These are phyloP conservation scores for Sistotremastrum suecicum DNA, from an alignment of 768 basidiomycete species.

Conservation along the genomic window DNA sequence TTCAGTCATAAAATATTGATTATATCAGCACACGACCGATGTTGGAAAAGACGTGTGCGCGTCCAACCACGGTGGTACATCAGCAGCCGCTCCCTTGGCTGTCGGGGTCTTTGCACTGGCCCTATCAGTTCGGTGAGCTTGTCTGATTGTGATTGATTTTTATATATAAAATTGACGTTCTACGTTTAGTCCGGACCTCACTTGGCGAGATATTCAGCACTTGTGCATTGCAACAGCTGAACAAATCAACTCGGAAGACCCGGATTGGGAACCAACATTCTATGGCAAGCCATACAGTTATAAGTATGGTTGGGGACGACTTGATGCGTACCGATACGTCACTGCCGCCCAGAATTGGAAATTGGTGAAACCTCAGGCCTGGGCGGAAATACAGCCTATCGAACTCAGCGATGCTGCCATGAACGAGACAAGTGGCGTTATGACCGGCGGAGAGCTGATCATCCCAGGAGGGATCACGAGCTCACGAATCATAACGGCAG, in stretches of 20 bases:
- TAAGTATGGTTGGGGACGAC: conserved; percentile 89
- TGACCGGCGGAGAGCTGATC: conserved; percentile 56
- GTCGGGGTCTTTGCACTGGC: conserved; percentile 89
- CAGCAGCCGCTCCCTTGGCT: conserved; percentile 94
- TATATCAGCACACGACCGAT: conserved; percentile 78
- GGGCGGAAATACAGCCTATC: conserved; percentile 65
- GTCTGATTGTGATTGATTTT: conserved; percentile 1
- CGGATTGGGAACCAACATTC: conserved; percentile 84
- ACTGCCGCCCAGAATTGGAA: conserved; percentile 71
- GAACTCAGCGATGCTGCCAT: conserved; percentile 51
- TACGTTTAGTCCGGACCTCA: conserved; percentile 64
- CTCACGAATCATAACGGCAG: conserved; percentile 48
- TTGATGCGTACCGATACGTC: conserved; percentile 76
- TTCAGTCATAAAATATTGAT: conserved; percentile 8
- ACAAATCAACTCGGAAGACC: conserved; percentile 74
- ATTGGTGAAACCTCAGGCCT: conserved; percentile 87
- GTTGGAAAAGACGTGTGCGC: conserved; percentile 77
- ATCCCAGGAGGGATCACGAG: conserved; percentile 47
- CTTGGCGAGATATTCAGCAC: conserved; percentile 95
- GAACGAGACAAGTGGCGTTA: conserved; percentile 29
- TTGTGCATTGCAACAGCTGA: conserved; percentile 66
- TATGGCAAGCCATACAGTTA: conserved; percentile 60
- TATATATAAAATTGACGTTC: conserved; percentile 6
- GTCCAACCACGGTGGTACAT: conserved; percentile 82
- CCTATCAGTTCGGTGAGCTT: conserved; percentile 62